These are phyloP conservation scores for Ceratocystis alfenasii DNA, from an alignment of 2,329 filamentous ascomycete genomes.

Conservation along the genomic window DNA sequence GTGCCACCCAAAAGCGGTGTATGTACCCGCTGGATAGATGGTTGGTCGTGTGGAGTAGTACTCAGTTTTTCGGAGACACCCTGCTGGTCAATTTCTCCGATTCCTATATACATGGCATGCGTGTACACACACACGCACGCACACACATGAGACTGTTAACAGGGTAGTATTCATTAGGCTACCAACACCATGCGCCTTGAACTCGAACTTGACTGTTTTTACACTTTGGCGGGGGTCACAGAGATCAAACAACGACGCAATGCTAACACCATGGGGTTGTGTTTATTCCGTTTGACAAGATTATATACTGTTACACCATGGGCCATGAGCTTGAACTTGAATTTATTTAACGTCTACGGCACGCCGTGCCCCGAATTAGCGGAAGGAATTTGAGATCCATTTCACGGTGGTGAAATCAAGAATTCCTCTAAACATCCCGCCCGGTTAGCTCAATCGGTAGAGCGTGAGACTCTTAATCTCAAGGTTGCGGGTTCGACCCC, in stretches of 20 bases:
- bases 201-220: too few species aligned
- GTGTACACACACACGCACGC: too few species aligned
- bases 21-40: neutral
- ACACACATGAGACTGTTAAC: neutral
- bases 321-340: too few species aligned
- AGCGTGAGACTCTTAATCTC: slow-evolving; percentile 58
- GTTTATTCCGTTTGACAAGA: too few species aligned
- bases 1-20: neutral
- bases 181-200: neutral
- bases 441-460: slow-evolving; percentile 59
- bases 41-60: neutral
- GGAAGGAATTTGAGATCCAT: neutral
- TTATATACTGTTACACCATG: too few species aligned
- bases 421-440: slow-evolving; percentile 26
- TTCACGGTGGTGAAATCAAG: neutral
- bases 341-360: too few species aligned
- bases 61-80: neutral
- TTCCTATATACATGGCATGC: neutral
- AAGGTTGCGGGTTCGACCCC: slow-evolving; percentile 35
- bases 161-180: neutral
- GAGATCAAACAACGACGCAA: too few species aligned
- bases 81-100: neutral
- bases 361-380: too few species aligned
- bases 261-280: too few species aligned
- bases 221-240: too few species aligned